These are phyloP conservation scores for Balamuthia mandrillaris DNA, from an alignment of 208 protist species.

Conservation along the genomic window DNA sequence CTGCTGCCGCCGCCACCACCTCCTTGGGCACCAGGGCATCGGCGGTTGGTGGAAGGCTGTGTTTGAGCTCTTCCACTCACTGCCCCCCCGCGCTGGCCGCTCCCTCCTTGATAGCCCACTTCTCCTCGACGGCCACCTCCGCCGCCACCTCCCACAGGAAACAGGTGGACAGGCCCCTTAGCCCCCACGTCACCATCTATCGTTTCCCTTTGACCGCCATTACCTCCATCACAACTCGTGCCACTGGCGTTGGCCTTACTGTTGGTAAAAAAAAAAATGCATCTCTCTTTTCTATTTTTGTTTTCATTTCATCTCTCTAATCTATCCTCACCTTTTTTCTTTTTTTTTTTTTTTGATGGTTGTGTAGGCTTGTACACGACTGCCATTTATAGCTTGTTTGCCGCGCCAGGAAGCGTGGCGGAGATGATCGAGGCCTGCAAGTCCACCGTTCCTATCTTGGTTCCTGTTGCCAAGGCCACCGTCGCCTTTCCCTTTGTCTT, in stretches of 20 bases:
- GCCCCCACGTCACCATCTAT: conserved; percentile 48
- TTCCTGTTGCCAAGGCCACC: not conserved
- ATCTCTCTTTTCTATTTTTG: not conserved
- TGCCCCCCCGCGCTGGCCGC: too few species aligned
- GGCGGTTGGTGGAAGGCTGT: too few species aligned
- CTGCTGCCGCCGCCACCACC: too few species aligned
- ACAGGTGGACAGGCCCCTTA: conserved; percentile 36
- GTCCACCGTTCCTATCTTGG: not conserved
- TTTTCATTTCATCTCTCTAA: not conserved
- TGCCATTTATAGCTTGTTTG: not conserved
- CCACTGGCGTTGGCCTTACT: conserved; percentile 41
- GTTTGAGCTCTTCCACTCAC: too few species aligned
- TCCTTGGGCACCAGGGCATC: too few species aligned
- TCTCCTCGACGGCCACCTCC: too few species aligned
- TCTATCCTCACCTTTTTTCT: not conserved
- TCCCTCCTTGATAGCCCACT: too few species aligned
- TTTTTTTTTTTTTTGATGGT: not conserved
- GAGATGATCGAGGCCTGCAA: conserved; percentile 35
- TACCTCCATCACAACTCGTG: conserved; percentile 40
- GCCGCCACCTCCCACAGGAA: too few species aligned
- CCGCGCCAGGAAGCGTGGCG: conserved; percentile 16
- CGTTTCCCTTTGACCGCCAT: conserved; percentile 50
- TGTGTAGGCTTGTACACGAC: conserved; percentile 9
- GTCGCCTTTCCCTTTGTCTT: conserved; percentile 47
- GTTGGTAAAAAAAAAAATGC: conserved; percentile 18